Percentiles rank a stretch among this genome's conserved stretches.
Conservation (phyloP, 129 eudicot genomes). For the Arctium minus region DNA sequence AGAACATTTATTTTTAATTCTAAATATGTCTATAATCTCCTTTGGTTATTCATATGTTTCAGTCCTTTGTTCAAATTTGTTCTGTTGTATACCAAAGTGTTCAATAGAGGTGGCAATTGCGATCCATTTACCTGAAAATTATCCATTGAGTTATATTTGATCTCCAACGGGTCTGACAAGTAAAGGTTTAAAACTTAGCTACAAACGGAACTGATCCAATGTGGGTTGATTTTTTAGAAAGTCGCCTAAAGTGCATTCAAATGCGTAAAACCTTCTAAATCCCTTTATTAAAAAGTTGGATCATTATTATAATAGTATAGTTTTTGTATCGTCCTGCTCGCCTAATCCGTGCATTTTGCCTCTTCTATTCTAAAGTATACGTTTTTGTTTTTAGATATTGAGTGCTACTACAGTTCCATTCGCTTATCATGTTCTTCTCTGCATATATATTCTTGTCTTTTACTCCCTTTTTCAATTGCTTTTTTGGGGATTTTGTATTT, state of each 20-base stretch:
- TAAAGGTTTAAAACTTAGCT: no score
- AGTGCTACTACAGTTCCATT: not conserved
- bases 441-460: not conserved
- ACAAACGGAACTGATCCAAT: no score
- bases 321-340: no score
- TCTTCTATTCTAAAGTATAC: not conserved
- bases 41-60: not conserved
- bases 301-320: no score
- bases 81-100: not conserved
- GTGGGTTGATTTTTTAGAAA: no score
- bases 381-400: not conserved
- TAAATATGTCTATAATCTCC: not conserved
- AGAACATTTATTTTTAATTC: not conserved
- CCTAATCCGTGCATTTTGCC: no score
- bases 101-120: not conserved
- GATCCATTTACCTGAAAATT: not conserved
- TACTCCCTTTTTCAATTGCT: not conserved
- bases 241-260: no score
- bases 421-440: not conserved
- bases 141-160: not conserved
- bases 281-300: no score
- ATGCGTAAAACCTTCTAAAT: no score
- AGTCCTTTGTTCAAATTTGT: not conserved
- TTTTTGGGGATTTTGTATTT: not conserved
- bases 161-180: no score